Evolutionary conservation across 257 asterid genomes (phyloP), one percentile per base, ranked within the genome.

Genomic region (Solanum corneliomulleri): DNA sequence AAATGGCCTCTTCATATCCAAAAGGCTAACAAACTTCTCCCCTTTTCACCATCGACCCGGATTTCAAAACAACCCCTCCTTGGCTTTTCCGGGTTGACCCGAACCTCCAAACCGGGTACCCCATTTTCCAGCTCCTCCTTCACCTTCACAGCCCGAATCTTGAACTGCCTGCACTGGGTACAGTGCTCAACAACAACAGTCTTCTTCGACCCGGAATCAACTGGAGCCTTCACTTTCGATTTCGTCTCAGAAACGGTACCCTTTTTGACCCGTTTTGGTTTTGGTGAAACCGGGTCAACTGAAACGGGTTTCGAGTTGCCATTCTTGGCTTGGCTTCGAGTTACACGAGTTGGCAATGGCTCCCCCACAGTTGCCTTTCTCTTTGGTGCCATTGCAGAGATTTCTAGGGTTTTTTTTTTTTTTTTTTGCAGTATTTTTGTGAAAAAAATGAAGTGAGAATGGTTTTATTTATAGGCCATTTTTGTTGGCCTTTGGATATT

Each of bases 61-160:
- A 97, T 90, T 16, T 97, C 99, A 60, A 97, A 94, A 88, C 99
- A 97, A 12, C 98, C 99, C 89, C 90, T 91, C 56, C 99, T 92
- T 0, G 98, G 98, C 86, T 95, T 93, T 85, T 93, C 97, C 0
- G 95, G 94, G 94, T 95, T 96, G 87, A 96, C 89, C 90, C 93
- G 60, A 6, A 96, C 96, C 18, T 89, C 91, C 71, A 96, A 92
- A 4, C 92, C 97, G 42, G 37, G 85, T 1, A 94, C 91, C 2
- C 83, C 92, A 25, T 91, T 85, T 91, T 96, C 96, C 89, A 96
- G 16, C 78, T 90, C 99, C 1, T 85, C 49, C 87, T 94, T 95
- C 80, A 95, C 98, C 62, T 78, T 88, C 9, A 87, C 1, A 78
- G 99, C 99, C 89, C 98, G 88, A 1, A 85, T 91, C 90, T 93